Base-by-base conservation (phyloP, 139 green algal genomes). In the Micractinium conductrix region DNA sequence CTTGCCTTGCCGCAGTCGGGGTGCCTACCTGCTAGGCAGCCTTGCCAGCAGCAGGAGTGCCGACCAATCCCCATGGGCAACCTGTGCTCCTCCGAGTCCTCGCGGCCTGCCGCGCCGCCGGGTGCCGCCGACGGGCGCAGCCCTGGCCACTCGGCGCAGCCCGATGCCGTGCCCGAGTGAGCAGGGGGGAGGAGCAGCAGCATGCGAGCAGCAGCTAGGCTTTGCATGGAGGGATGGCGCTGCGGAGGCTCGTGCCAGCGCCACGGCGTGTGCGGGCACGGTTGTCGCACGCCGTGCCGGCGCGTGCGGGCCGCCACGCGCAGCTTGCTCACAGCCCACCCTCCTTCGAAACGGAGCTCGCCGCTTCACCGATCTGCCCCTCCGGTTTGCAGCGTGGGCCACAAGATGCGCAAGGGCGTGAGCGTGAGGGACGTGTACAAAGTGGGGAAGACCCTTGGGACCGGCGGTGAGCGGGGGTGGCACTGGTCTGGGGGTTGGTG, bases 361-460 rank as follows among this genome's bases (percentile, higher is more conserved):
- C 55, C 7, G 7, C 55, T n/a, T n/a, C 58, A 37, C 58, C n/a
- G 2, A 5, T 28, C 7, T 67, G 22, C 21, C 9, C 65, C 8
- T 16, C 65, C 28, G 35, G 28, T 33, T 8, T 42, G 44, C 78
- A 83, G 78, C 21, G 43, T 63, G 60, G 62, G 35, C 38, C 30
- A 63, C 60, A 83, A 83, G 78, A 74, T 75, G 78, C 78, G 78
- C 42, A 44, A 58, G 22, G 79, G 83, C 50, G 75, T 73, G 53
- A 85, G 37, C 42, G 82, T 97, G 2, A 87, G 91, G 0, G 95
- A 97, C 37, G 81, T 93, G 0, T 98, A 97, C 88, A 94, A 93
- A 65, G 53, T 98, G 24, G 94, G 95, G 48, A 89, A 90, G 62
- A 97, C 93, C 2, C 73, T 98, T 8, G 95, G 95, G 48, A 96